phyloP scores from a whole-genome alignment of 2,329 filamentous ascomycete species.

The Stagonosporopsis tanaceti region DNA sequence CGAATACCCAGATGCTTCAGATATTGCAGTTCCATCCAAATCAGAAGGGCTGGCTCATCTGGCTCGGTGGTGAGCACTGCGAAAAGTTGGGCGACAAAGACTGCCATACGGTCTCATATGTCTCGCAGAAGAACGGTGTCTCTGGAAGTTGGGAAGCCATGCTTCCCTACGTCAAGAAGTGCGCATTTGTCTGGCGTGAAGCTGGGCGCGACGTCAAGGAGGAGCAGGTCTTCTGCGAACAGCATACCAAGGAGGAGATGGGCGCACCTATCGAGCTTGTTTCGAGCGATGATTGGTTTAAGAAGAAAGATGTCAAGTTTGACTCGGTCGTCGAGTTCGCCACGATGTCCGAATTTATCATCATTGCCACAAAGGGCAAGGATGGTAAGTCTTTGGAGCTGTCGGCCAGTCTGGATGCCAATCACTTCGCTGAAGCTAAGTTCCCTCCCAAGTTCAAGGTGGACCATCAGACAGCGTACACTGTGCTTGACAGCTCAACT shows the following conservation, averaged over 20 bases:
- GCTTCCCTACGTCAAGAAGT: conserved; percentile 77
- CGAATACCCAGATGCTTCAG: conserved; percentile 59
- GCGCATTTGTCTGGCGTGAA: conserved; percentile 82
- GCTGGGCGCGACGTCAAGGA: conserved; percentile 63
- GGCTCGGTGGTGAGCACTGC: conserved; percentile 78
- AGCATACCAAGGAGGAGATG: conserved; percentile 68
- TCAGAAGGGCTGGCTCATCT: conserved; percentile 85
- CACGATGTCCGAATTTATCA: conserved; percentile 95
- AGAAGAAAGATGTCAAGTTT: conserved; percentile 68
- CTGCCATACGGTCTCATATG: conserved; percentile 78
- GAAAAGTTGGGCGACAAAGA: conserved; percentile 59
- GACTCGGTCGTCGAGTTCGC: conserved; percentile 84
- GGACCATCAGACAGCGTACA: conserved; percentile 82
- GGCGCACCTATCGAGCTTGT: conserved; percentile 73
- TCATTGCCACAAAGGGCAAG: conserved; percentile 76
- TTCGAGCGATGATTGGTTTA: conserved; percentile 82
- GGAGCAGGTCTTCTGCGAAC: conserved; percentile 70
- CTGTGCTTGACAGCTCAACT: conserved; percentile 91
- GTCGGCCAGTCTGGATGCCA: conserved; percentile 84
- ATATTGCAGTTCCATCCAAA: conserved; percentile 83
- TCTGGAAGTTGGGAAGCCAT: conserved; percentile 73
- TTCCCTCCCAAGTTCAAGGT: conserved; percentile 89
- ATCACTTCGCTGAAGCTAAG: conserved; percentile 79
- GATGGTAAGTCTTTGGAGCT: conserved; percentile 75
- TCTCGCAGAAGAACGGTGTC: conserved; percentile 78